Base-by-base conservation (phyloP, 257 asterid genomes). In the Forsythia viridissima region DNA sequence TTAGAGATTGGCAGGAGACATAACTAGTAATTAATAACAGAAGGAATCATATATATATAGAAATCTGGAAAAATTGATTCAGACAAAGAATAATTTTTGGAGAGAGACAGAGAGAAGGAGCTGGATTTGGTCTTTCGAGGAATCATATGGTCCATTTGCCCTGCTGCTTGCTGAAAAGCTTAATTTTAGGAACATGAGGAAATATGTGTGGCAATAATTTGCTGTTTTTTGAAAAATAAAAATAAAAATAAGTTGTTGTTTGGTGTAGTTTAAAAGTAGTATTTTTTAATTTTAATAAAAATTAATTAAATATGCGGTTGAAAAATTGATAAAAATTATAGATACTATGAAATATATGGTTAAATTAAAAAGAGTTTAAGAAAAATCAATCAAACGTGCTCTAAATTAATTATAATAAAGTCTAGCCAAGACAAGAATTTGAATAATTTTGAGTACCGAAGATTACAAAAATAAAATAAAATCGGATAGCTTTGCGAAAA, bases 1-100 rank as follows among this genome's bases (percentile, higher is more conserved):
- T 83, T 83, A 83, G 84, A 24, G 7, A 59, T 30, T 3, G 67
- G 67, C 67, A 59, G 65, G 80, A 85, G 88, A 69, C 72, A 4
- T 57, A 30, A 30, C 34, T 30, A 71, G 68, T 65, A 51, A 43
- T n/a, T 39, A 73, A 77, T 72, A 48, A 78, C 67, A 75, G 7
- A 81, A 79, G 79, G 87, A 81, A 84, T 80, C 85, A 46, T 12
- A 71, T 13, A 13, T 15, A 6, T 13, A 13, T 15, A 6, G 48
- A 11, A 63, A 39, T 63, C 70, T 10, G 24, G 5, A 15, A 77
- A 39, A 46, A 70, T 77, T 76, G 82, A 73, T 34, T 42, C 21
- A 73, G 44, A 67, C 80, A 79, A 74, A 63, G 83, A 80, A 75
- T 81, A 71, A 74, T 74, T 68, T 1, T 30, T 30, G 34, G 34